Conservation (phyloP, 2,329 filamentous ascomycete species). For the Purpureocillium lavendulum region DNA sequence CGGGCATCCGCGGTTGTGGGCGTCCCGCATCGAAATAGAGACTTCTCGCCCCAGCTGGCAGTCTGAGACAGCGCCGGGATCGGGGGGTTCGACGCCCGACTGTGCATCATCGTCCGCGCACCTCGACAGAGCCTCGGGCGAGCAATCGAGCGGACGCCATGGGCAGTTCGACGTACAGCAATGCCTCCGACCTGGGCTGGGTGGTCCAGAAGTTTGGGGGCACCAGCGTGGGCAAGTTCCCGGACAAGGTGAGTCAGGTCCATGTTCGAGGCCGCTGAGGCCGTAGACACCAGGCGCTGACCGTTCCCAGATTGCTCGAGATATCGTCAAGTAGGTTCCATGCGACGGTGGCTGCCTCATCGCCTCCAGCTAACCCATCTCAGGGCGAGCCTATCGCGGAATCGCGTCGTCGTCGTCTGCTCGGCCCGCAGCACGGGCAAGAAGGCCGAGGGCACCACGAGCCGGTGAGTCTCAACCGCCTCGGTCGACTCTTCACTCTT, state of each 20-base stretch:
- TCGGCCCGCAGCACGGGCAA: slow-evolving; percentile 91
- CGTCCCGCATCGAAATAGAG: no score
- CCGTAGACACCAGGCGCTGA: not conserved
- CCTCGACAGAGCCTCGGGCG: no score
- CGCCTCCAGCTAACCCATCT: not conserved
- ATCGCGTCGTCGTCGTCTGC: slow-evolving; percentile 86
- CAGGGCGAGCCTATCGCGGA: slow-evolving; percentile 46
- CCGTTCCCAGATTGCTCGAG: slow-evolving; percentile 27
- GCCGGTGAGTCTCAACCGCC: slow-evolving; percentile 55
- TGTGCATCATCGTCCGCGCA: no score
- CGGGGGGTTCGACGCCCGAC: no score
- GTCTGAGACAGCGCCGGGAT: no score
- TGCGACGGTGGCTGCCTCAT: not conserved
- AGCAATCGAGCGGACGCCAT: slow-evolving; percentile 10
- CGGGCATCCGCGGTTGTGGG: no score
- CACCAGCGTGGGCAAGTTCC: slow-evolving; percentile 92
- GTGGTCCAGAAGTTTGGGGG: slow-evolving; percentile 93
- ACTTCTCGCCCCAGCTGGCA: no score
- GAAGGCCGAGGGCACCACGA: slow-evolving; percentile 92
- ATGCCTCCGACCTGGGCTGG: slow-evolving; percentile 50
- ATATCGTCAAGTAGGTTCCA: slow-evolving; percentile 31
- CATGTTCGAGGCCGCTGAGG: no score
- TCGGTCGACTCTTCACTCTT: not conserved
- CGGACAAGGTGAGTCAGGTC: slow-evolving; percentile 53
- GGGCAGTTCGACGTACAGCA: slow-evolving; percentile 24